Base-by-base conservation (phyloP, 495 filamentous ascomycete species). In the Astrothelium macrocarpum region DNA sequence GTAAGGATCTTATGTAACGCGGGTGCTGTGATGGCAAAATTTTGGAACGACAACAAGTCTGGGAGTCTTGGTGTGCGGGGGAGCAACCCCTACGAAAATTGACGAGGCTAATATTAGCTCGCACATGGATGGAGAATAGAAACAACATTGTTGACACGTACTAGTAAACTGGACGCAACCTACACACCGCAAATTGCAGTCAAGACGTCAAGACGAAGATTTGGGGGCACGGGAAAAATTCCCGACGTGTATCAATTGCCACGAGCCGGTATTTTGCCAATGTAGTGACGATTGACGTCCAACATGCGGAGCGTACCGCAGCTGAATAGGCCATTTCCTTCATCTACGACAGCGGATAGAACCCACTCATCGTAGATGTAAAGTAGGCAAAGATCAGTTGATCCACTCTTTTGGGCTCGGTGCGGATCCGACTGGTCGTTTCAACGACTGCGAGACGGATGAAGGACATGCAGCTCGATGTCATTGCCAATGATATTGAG, bases 141-240 rank as follows among this genome's bases (percentile, higher is more conserved):
- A 29, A 29, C 23, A 9, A 29, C 26, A 5, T 29, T 29, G 25
- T 56, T 29, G 25, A 56, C 49, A 56, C 49, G n/a, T 56, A 11
- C 23, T 10, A 56, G 49, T 9, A 28, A 70, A 45, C 68, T 68
- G 39, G 26, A 43, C 32, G 11, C 12, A 9, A 0, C 16, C 34
- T 14, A 5, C 34, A n/a, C n/a, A n/a, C n/a, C n/a, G n/a, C n/a
- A n/a, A n/a, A n/a, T n/a, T n/a, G n/a, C n/a, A n/a, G n/a, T n/a
- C n/a, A n/a, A n/a, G n/a, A n/a, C n/a, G n/a, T n/a, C n/a, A n/a
- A n/a, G n/a, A n/a, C n/a, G n/a, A n/a, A n/a, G n/a, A n/a, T n/a
- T n/a, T n/a, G n/a, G n/a, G n/a, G n/a, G n/a, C n/a, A n/a, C n/a
- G n/a, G n/a, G n/a, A n/a, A n/a, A n/a, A n/a, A n/a, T n/a, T n/a